Base-by-base conservation (phyloP, 2,329 filamentous ascomycete species). In the Colletotrichum tanaceti region DNA sequence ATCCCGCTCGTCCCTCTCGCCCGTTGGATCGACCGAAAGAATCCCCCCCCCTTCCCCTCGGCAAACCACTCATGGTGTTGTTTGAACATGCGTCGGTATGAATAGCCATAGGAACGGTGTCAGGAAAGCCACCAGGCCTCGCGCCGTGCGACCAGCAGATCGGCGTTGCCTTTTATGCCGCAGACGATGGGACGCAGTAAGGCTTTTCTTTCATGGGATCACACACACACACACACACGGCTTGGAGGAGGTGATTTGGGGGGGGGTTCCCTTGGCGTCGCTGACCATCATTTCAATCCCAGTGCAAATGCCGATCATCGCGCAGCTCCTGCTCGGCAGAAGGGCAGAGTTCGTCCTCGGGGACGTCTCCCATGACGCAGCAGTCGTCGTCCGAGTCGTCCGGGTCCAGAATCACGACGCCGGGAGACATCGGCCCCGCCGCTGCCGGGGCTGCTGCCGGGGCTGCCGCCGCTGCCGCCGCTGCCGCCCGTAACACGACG, bases 291-390 rank as follows among this genome's bases (percentile, higher is more conserved):
- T 50, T 16, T 6, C n/a, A n/a, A n/a, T n/a, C n/a, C n/a, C 24
- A 68, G 65, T 65, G 62, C 55, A 55, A 57, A 6, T 65, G 65
- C 28, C 22, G 43, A 10, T 35, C 10, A 20, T 16, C 18, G 3
- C 7, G 11, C 16, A n/a, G 14, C 47, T 32, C 47, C 5, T 43
- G 35, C 18, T 11, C 11, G 13, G 46, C 49, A 22, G 32, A 46
- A n/a, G 10, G 43, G 32, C 54, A 38, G 13, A 43, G 24, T 3
- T 68, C 61, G 5, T 59, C 61, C 7, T 50, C 55, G 1, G 24
- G 14, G 5, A 47, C 24, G 3, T 38, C 65, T 3, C 47, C 65
- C 10, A 49, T 32, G 41, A 60, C 47, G 16, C 41, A 54, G 16
- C 41, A 54, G 13, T 55, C 41, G 5, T 68, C 65, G 5, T 49